A percentile compares a stretch with the other conserved stretches of the same genome.
These are phyloP conservation scores for Inosperma sp. DNA, from an alignment of 768 basidiomycete species.

Conservation along the genomic window DNA sequence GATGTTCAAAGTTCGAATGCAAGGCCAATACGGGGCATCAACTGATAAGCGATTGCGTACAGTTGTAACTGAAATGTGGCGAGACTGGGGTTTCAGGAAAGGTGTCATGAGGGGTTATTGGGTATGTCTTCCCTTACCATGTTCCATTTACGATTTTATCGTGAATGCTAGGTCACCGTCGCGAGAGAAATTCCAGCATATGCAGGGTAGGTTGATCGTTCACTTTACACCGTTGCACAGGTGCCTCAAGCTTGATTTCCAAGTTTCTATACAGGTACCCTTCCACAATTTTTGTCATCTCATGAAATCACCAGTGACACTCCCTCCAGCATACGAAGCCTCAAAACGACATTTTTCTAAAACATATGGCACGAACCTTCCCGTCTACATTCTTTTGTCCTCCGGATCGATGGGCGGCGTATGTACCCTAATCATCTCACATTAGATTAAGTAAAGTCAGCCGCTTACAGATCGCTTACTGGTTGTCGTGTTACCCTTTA, in stretches of 20 bases:
- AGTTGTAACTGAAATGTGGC: conserved; percentile 81
- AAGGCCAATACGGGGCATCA: conserved; percentile 84
- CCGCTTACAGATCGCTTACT: conserved; percentile 67
- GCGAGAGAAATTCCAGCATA: conserved; percentile 95
- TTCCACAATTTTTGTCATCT: not conserved
- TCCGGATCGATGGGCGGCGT: conserved; percentile 84
- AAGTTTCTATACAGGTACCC: conserved; percentile 65
- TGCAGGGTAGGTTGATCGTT: conserved; percentile 60
- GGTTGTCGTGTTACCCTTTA: conserved; percentile 90
- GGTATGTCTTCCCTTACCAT: conserved; percentile 44
- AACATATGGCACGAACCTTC: conserved; percentile 60
- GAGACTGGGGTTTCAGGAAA: conserved; percentile 74
- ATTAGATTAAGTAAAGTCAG: conserved; percentile 8
- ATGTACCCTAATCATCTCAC: conserved; percentile 25
- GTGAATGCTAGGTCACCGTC: conserved; percentile 93
- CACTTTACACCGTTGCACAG: not conserved
- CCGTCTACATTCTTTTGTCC: conserved; percentile 80
- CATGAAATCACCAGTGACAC: not conserved
- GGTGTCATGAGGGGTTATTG: conserved; percentile 98
- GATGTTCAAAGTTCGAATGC: conserved; percentile 99
- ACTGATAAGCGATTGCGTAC: conserved; percentile 73
- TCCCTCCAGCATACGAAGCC: conserved; percentile 80
- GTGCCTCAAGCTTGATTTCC: not conserved
- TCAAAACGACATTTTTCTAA: conserved; percentile 73
- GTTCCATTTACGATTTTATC: conserved; percentile 6